Conservation (phyloP, 2,329 filamentous ascomycete species). For the Tolypocladium amazonense region DNA sequence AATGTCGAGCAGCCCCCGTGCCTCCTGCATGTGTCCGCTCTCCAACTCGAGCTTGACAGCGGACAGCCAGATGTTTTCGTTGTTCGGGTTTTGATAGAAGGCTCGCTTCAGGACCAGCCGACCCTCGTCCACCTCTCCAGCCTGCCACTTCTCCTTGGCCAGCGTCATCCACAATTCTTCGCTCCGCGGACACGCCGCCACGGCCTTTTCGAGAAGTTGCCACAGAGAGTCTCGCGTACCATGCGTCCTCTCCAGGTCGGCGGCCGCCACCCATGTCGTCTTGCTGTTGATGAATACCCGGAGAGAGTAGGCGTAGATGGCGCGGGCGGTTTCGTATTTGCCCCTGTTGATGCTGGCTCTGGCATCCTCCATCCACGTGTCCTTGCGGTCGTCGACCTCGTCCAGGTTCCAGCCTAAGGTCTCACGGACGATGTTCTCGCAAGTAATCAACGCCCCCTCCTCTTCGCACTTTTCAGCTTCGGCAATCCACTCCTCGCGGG, state of each 20-base stretch:
- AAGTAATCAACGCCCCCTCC: constrained; percentile 79
- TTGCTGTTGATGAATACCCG: constrained; percentile 83
- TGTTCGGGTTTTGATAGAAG: constrained; percentile 91
- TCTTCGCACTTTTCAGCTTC: constrained; percentile 93
- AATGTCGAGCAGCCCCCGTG: constrained; percentile 68
- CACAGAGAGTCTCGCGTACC: constrained; percentile 75
- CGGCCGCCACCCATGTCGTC: constrained; percentile 81
- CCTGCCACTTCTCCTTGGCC: constrained; percentile 87
- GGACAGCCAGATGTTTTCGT: constrained; percentile 95
- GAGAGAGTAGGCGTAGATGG: constrained; percentile 86
- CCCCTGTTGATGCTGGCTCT: constrained; percentile 70
- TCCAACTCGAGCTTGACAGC: constrained; percentile 95
- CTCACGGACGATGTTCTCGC: constrained; percentile 80
- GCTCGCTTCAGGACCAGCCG: constrained; percentile 76
- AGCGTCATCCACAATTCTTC: constrained; percentile 94
- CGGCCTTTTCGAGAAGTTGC: constrained; percentile 81
- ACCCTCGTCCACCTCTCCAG: constrained; percentile 78
- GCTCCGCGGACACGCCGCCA: constrained; percentile 83
- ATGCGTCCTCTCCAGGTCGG: constrained; percentile 83
- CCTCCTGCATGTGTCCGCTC: constrained; percentile 70
- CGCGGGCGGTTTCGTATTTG: constrained; percentile 79
- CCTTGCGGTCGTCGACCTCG: constrained; percentile 91
- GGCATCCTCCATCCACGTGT: constrained; percentile 93
- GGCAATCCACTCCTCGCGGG: constrained; percentile 91
- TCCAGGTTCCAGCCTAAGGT: constrained; percentile 90